Conservation (phyloP, 2,329 filamentous ascomycete genomes). For the Pseudogymnoascus sp. region DNA sequence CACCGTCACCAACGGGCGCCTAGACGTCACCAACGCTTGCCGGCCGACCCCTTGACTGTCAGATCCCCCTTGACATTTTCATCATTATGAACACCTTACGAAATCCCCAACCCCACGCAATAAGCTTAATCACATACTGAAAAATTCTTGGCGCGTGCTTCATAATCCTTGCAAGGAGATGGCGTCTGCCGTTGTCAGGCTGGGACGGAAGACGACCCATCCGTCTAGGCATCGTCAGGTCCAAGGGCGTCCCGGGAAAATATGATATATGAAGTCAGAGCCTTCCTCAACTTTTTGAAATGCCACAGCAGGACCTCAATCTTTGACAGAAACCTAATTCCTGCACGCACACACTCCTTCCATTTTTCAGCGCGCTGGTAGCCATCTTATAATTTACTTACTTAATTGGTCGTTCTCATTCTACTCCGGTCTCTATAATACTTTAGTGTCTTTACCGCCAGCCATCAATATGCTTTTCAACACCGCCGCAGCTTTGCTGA, state of each 20-base stretch:
- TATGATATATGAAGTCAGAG: slow-evolving; percentile 1
- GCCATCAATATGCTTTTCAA: neutral
- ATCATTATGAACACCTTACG: neutral
- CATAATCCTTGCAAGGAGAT: neutral
- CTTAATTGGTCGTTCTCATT: neutral
- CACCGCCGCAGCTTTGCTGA: slow-evolving; percentile 15
- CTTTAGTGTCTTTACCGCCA: neutral
- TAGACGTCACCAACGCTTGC: neutral
- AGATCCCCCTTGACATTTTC: neutral
- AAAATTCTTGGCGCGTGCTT: neutral
- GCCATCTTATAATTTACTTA: slow-evolving; percentile 1
- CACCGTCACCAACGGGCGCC: neutral
- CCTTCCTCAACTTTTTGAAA: neutral
- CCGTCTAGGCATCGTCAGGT: neutral
- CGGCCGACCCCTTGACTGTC: neutral
- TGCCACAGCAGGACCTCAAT: neutral
- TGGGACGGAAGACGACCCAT: slow-evolving; percentile 1
- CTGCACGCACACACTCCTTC: neutral
- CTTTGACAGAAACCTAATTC: neutral
- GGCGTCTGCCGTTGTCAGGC: neutral
- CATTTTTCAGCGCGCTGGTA: neutral
- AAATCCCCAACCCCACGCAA: neutral
- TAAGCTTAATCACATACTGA: neutral
- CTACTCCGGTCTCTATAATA: neutral
- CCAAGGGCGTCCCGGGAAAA: neutral